Conservation (phyloP, 192 early-diverging fungal species). For the Coemansia sp. region DNA sequence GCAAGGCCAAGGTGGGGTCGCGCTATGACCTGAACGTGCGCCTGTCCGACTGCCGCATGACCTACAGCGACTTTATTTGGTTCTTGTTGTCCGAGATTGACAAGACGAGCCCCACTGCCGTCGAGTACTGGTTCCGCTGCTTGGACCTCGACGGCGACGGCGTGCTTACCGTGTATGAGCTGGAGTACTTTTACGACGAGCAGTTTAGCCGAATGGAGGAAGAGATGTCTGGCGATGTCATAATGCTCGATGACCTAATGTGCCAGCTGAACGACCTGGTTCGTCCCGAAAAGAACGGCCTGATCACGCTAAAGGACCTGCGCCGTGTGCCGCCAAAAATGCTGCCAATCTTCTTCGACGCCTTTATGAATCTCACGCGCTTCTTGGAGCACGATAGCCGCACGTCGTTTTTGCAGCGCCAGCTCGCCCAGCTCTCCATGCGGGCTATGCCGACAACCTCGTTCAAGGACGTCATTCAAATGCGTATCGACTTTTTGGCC, state of each 20-base stretch:
- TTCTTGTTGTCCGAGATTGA: slow-evolving; percentile 85
- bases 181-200: slow-evolving; percentile 86
- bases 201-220: slow-evolving; percentile 72
- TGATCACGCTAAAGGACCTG: slow-evolving; percentile 56
- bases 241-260: slow-evolving; percentile 54
- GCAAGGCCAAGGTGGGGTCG: slow-evolving; percentile 21
- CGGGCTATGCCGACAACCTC: slow-evolving; percentile 44
- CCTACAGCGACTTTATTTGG: slow-evolving; percentile 85
- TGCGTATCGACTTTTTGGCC: slow-evolving; percentile 52
- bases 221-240: slow-evolving; percentile 51
- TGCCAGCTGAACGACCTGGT: slow-evolving; percentile 58
- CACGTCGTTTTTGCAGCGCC: slow-evolving; percentile 52
- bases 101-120: slow-evolving; percentile 64
- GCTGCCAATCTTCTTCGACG: slow-evolving; percentile 55
- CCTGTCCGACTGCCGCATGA: slow-evolving; percentile 64
- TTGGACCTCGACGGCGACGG: slow-evolving; percentile 94
- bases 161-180: slow-evolving; percentile 79
- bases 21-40: slow-evolving; percentile 49
- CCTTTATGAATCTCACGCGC: slow-evolving; percentile 54
- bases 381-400: slow-evolving; percentile 57
- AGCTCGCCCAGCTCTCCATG: slow-evolving; percentile 52
- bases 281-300: slow-evolving; percentile 38
- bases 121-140: slow-evolving; percentile 93
- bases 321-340: slow-evolving; percentile 27
- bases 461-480: slow-evolving; percentile 47